A percentile compares a stretch with the other conserved stretches of the same genome.
Evolutionary conservation across 2,329 filamentous ascomycete genomes (phyloP).

Genomic region (Cladophialophora carrionii): DNA sequence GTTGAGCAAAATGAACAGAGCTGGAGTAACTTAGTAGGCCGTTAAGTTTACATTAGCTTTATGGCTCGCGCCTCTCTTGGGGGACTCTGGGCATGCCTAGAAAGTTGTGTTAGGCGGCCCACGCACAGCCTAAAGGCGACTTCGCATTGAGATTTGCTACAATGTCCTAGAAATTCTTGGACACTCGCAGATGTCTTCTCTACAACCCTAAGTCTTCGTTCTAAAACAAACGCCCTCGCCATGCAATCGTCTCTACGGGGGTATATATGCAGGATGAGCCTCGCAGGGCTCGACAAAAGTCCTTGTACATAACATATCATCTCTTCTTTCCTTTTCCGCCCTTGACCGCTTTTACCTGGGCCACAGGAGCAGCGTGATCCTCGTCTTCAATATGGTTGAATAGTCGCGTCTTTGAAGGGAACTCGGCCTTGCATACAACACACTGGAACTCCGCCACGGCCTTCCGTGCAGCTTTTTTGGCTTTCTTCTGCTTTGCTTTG

Average conservation of each 20-base stretch:
- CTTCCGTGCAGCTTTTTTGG: conserved; percentile 53
- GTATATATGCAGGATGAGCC: conserved; percentile 6
- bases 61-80: no score
- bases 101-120: background rate
- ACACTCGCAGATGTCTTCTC: no score
- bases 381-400: conserved; percentile 72
- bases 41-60: background rate
- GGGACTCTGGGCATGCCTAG: background rate
- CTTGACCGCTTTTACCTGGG: conserved; percentile 31
- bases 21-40: background rate
- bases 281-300: background rate
- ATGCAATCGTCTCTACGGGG: conserved; percentile 19
- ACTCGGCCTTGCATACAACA: conserved; percentile 74
- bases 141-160: background rate
- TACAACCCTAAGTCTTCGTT: background rate
- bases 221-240: conserved; percentile 23
- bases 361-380: conserved; percentile 61
- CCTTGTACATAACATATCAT: conserved; percentile 5
- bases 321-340: conserved; percentile 38
- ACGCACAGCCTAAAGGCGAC: background rate
- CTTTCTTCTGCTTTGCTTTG: conserved; percentile 59
- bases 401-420: conserved; percentile 72
- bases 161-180: no score
- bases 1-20: background rate
- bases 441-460: conserved; percentile 64